Base-by-base conservation (phyloP, 345 rosid genomes). In the Xanthoceras sorbifolium region DNA sequence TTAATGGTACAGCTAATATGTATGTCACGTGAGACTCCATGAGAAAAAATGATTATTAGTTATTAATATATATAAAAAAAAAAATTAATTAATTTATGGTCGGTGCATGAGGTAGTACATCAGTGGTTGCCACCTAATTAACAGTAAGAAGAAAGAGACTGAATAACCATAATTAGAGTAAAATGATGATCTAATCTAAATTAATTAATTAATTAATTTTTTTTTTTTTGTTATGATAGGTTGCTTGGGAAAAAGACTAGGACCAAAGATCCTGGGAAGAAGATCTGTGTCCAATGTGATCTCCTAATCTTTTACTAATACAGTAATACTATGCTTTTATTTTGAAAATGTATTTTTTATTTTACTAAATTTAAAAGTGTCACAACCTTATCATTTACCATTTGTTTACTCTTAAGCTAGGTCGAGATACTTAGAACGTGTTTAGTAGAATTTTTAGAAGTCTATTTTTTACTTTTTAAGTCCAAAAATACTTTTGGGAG, bases 201-300 rank as follows among this genome's bases (percentile, higher is more conserved):
- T 60, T 59, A 18, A 4, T 28, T 50, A 11, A 46, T 69, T 34
- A 23, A 22, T 60, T 59, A 18, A 4, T 28, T 50, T 20, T 55
- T 69, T 32, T 9, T 69, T 36, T 25, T 32, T 80, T 28, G 1
- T 60, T 67, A 4, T 42, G 69, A 38, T 81, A 93, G 99, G 96
- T 76, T 95, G 99, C 88, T 67, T 93, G 78, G 99, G 99, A n/a
- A 92, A 93, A 77, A 89, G 88, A 74, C 61, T 92, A 69, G 85
- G 93, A 34, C 99, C 99, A 67, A 89, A 87, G 78, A 79, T 93
- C 64, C 67, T 96, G 84, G 85, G 97, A 72, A 87, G 93, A 85
- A 89, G 88, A 70, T 75, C 80, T 15, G 94, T 89, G 48, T 77
- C 89, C 67, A 80, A 89, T 70, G 99, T 96, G 89, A 87, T 82